A percentile compares a stretch with the other conserved stretches of the same genome.
These are phyloP conservation scores for Heterobasidion occidentale DNA, from an alignment of 1,284 basidiomycete genomes.

Conservation along the genomic window DNA sequence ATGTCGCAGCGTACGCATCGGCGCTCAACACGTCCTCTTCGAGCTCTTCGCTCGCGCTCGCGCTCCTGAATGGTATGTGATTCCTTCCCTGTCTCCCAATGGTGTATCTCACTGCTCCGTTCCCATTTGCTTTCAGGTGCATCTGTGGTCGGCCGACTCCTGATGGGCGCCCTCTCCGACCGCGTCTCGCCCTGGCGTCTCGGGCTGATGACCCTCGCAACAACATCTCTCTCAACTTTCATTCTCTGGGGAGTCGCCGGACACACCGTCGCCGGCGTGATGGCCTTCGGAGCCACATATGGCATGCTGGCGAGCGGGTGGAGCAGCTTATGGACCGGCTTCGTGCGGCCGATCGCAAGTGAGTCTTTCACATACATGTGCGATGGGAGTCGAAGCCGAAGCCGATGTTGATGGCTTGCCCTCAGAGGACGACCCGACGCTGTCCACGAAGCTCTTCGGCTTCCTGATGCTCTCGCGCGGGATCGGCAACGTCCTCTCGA, in stretches of 20 bases:
- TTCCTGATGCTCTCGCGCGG: conserved; percentile 30
- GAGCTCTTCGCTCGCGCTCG: conserved; percentile 8
- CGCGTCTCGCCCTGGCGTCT: conserved; percentile 25
- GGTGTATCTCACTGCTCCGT: too few relatives aligned
- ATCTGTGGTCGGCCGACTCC: conserved; percentile 23
- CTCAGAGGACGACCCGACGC: conserved; percentile 26
- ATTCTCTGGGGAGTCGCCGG: conserved; percentile 20
- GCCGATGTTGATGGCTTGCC: background rate
- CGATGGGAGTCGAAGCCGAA: background rate
- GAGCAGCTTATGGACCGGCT: conserved; percentile 18
- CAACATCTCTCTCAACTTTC: conserved; percentile 16
- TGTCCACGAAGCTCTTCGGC: conserved; percentile 27
- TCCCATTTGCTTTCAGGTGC: too few relatives aligned
- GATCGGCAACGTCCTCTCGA: conserved; percentile 32
- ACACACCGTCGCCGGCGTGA: conserved; percentile 14
- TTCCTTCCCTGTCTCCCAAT: too few relatives aligned
- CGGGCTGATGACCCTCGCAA: conserved; percentile 12
- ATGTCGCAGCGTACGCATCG: conserved; percentile 2
- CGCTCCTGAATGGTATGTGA: conserved; percentile 10
- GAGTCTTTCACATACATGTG: background rate
- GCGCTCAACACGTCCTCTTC: conserved; percentile 2
- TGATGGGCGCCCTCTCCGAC: conserved; percentile 28
- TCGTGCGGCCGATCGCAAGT: conserved; percentile 17
- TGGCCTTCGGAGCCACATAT: conserved; percentile 18
- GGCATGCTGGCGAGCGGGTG: conserved; percentile 19